Percentiles rank a stretch among this genome's conserved stretches.
Evolutionary conservation across 2,329 filamentous ascomycete species (phyloP).

Genomic region (Cryphonectria nitschkei): DNA sequence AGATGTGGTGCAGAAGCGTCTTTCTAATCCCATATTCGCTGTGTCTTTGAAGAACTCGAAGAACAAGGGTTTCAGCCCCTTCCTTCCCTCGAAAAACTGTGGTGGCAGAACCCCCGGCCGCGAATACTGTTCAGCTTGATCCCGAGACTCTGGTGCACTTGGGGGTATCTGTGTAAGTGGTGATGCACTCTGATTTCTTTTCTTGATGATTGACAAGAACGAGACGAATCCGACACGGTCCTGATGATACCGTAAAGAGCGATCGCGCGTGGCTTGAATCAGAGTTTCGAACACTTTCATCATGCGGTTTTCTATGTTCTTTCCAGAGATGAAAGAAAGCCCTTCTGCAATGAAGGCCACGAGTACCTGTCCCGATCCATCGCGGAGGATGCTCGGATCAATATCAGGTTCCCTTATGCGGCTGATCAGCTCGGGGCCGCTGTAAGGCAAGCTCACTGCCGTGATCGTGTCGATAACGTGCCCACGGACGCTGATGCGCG

Average conservation of each 20-base stretch:
- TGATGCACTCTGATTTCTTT: too few species aligned
- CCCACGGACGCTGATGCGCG: too few species aligned
- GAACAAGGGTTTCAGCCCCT: background rate
- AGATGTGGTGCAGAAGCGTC: background rate
- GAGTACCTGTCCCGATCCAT: background rate
- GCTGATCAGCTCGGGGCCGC: too few species aligned
- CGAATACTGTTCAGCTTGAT: background rate
- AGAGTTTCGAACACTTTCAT: background rate
- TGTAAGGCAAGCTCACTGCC: too few species aligned
- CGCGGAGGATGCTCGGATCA: background rate
- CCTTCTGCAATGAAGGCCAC: background rate
- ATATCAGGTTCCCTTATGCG: background rate
- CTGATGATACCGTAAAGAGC: background rate
- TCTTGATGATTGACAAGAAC: background rate
- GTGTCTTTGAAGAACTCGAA: background rate
- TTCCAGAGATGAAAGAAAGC: background rate
- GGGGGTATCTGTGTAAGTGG: background rate
- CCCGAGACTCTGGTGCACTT: background rate
- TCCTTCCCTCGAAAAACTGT: background rate
- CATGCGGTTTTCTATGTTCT: background rate
- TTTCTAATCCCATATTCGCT: background rate
- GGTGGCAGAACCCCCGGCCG: background rate
- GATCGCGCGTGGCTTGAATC: background rate
- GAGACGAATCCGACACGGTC: background rate
- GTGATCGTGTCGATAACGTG: too few species aligned